Evolutionary conservation across 306 rosid genomes (phyloP).

Genomic region (Pterocarpus macrocarpus): DNA sequence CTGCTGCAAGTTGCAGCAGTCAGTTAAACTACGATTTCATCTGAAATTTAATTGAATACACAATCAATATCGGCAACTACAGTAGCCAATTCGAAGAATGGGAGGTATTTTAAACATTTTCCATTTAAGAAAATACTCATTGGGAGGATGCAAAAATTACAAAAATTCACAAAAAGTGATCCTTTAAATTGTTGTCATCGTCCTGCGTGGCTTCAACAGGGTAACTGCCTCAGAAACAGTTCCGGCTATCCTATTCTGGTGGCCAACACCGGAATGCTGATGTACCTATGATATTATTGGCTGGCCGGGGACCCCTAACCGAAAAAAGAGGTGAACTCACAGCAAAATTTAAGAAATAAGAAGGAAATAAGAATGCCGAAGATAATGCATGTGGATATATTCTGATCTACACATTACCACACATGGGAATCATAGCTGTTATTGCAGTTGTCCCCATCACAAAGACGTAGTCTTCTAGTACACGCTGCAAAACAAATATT

Average conservation of each 20-base stretch:
- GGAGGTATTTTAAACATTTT: background rate
- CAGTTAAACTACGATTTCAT: no score
- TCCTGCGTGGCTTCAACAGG: slow-evolving; percentile 65
- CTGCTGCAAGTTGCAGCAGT: no score
- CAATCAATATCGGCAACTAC: no score
- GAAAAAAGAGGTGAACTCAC: slow-evolving; percentile 30
- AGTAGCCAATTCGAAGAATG: no score
- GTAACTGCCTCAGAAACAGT: slow-evolving; percentile 73
- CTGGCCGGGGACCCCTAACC: slow-evolving; percentile 96
- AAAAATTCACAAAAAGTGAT: background rate
- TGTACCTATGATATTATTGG: slow-evolving; percentile 91
- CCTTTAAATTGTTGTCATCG: background rate
- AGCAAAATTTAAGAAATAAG: slow-evolving; percentile 34
- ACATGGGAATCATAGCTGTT: slow-evolving; percentile 98
- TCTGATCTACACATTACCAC: slow-evolving; percentile 67
- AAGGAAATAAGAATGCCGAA: slow-evolving; percentile 9
- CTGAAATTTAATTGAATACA: no score
- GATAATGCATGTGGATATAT: slow-evolving; percentile 3
- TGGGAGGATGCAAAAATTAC: background rate
- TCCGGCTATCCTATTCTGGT: slow-evolving; percentile 75
- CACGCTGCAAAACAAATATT: slow-evolving; percentile 63
- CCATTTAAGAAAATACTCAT: background rate
- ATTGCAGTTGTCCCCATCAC: slow-evolving; percentile 99
- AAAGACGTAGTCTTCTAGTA: slow-evolving; percentile 83
- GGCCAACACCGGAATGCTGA: slow-evolving; percentile 96